Evolutionary conservation across 2,329 filamentous ascomycete species (phyloP), one percentile per base, ranked within the genome.

Genomic region (Aspergillus ochraceoroseus): DNA sequence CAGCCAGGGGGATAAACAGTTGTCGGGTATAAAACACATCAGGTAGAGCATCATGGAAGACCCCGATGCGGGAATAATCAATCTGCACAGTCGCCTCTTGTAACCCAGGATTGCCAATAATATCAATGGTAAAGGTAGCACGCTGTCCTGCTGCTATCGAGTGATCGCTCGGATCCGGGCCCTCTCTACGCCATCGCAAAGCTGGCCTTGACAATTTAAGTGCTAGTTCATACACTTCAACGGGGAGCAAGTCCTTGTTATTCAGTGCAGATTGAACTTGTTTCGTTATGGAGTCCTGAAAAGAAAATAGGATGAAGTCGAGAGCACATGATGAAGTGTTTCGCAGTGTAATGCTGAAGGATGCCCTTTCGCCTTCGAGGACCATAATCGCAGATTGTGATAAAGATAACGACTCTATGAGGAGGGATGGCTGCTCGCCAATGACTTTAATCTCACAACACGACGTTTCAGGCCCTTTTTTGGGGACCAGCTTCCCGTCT

Each of bases 361-460:
- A 71, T 52, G 81, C 82, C 14, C 76, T 77, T 64, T 98, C 90
- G 29, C 92, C 92, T 66, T 96, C 90, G 4, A 98, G 72, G 7
- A 98, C 76, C 88, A 95, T 95, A 23, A 95, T 70, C 7, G 87
- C 85, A 14, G 85, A 86, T 56, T 95, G 89, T 0, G 84, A 79
- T 1, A 95, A 73, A 8, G 83, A 87, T 3, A 83, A 84, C 5
- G 82, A 82, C 56, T 85, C 83, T 13, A 95, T 75, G 2, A 81
- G 69, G 3, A 96, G 70, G 3, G 86, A 67, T 4, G 92, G 92
- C 59, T 95, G 87, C 30, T 80, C 72, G 2, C 80, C 74, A 42
- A 95, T 88, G 15, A 94, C 86, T 37, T 78, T 87, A 28, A 94
- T 73, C 15, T 73, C 71, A 32, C 63, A 51, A 54, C 68, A 50